Evolutionary conservation across 768 basidiomycete species (phyloP).

Genomic region (Boletus pseudo-olivaceus): DNA sequence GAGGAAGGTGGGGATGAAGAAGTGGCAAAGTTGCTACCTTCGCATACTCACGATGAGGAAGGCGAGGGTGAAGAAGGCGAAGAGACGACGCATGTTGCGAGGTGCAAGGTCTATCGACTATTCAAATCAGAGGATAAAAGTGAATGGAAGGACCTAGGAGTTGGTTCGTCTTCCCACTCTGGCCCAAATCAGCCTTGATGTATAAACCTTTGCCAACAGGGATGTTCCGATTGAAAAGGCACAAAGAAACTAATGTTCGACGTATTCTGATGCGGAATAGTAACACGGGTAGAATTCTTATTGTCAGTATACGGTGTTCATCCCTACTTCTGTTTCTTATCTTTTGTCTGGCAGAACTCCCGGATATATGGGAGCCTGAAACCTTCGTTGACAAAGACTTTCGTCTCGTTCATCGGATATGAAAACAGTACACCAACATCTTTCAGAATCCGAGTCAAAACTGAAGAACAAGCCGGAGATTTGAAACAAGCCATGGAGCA

Average conservation of each 20-base stretch:
- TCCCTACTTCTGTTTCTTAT: not conserved
- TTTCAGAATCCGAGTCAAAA: slow-evolving; percentile 60
- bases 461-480: slow-evolving; percentile 52
- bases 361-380: slow-evolving; percentile 58
- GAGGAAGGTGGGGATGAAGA: slow-evolving; percentile 33
- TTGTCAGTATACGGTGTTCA: slow-evolving; percentile 46
- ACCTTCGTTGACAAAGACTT: slow-evolving; percentile 48
- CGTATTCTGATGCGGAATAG: slow-evolving; percentile 70
- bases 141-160: slow-evolving; percentile 65
- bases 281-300: slow-evolving; percentile 67
- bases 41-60: slow-evolving; percentile 55
- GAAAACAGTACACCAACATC: slow-evolving; percentile 52
- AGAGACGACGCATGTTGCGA: slow-evolving; percentile 56
- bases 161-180: slow-evolving; percentile 45
- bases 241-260: slow-evolving; percentile 57
- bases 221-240: slow-evolving; percentile 67
- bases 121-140: slow-evolving; percentile 44
- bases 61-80: slow-evolving; percentile 84
- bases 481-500: slow-evolving; percentile 59
- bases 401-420: slow-evolving; percentile 67
- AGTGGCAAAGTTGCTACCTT: slow-evolving; percentile 17
- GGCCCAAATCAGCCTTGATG: not conserved
- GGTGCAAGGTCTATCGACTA: slow-evolving; percentile 61
- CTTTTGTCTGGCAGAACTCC: slow-evolving; percentile 59
- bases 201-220: slow-evolving; percentile 38